Evolutionary conservation across 164 flowering plant genomes (phyloP), one percentile per base, ranked within the genome.

Genomic region (Chimonanthus salicifolius): DNA sequence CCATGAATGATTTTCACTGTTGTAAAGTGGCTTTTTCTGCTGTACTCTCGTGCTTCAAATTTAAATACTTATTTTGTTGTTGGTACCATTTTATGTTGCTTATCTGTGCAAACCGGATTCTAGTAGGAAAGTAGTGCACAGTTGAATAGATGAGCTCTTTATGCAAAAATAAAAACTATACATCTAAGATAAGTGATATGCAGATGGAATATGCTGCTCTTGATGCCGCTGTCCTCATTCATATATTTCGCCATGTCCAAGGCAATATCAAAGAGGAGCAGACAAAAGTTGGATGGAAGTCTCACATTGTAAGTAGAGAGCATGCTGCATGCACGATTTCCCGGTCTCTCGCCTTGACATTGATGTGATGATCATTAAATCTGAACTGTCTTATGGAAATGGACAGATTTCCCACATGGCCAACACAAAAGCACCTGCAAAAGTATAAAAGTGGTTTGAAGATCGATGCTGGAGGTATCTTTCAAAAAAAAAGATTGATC

Each of bases 131-230:
- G 0, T 33, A 33, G 33, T 33, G 33, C 33, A 33, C 33, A 33
- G 33, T 33, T 33, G 33, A 33, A 33, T 33, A 33, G 33, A 33
- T 33, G 2, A 33, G 33, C 33, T 33, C 33, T 33, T 33, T 33
- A 33, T 33, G 2, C 1, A 33, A 33, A 33, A 33, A 33, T 33
- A 33, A 13, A 13, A 54, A 13, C 4, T 54, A 4, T 13, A 1
- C 10, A 73, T 62, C n/a, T 47, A 49, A 64, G 5, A 49, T 44
- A 68, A 62, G 5, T 75, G 64, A 68, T 75, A n/a, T 85, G 84
- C 96, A 95, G 99, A 82, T 93, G n/a, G 99, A 93, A 76, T 92
- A 96, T 82, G 99, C 99, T 48, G 99, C 99, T 72, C 97, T 93
- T 64, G 99, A 94, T 83, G 99, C 99, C 76, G 97, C 81, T 70